Evolutionary conservation across 352 stramenopile genomes (phyloP).

Genomic region (Peronospora belbahrii): DNA sequence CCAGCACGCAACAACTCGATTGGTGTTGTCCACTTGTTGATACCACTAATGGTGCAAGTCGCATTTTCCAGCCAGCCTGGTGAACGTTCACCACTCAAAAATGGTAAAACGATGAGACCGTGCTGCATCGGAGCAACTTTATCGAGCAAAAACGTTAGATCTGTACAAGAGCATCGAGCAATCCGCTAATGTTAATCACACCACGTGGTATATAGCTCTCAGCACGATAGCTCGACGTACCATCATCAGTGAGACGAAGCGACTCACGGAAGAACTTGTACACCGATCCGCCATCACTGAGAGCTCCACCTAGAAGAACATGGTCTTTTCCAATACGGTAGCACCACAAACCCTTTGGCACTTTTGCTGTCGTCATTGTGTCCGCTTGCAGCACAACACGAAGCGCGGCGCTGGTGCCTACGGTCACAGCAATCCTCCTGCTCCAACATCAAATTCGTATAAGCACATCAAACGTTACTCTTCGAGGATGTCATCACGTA

Average conservation of each 20-base stretch:
- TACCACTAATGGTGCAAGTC: slow-evolving; percentile 84
- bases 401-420: slow-evolving; percentile 91
- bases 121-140: slow-evolving; percentile 55
- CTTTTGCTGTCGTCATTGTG: slow-evolving; percentile 44
- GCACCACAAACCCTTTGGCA: slow-evolving; percentile 90
- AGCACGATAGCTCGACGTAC: slow-evolving; percentile 13
- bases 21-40: slow-evolving; percentile 87
- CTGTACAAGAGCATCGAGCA: slow-evolving; percentile 4
- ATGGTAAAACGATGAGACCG: slow-evolving; percentile 85
- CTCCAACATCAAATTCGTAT: not conserved
- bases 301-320: slow-evolving; percentile 88
- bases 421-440: slow-evolving; percentile 88
- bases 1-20: slow-evolving; percentile 85
- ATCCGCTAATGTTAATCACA: not conserved
- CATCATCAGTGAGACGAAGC: slow-evolving; percentile 46
- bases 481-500: slow-evolving; percentile 20
- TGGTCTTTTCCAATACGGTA: slow-evolving; percentile 86
- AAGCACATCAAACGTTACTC: not conserved
- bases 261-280: slow-evolving; percentile 87
- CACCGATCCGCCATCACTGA: slow-evolving; percentile 96
- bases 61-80: slow-evolving; percentile 89
- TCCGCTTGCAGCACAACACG: slow-evolving; percentile 73
- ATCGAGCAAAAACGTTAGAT: slow-evolving; percentile 28
- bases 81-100: slow-evolving; percentile 90
- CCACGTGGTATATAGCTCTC: not conserved